Evolutionary conservation across 805 yeast species (phyloP), one percentile per base, ranked within the genome.

Genomic region (Sugiyamaella floridensis): DNA sequence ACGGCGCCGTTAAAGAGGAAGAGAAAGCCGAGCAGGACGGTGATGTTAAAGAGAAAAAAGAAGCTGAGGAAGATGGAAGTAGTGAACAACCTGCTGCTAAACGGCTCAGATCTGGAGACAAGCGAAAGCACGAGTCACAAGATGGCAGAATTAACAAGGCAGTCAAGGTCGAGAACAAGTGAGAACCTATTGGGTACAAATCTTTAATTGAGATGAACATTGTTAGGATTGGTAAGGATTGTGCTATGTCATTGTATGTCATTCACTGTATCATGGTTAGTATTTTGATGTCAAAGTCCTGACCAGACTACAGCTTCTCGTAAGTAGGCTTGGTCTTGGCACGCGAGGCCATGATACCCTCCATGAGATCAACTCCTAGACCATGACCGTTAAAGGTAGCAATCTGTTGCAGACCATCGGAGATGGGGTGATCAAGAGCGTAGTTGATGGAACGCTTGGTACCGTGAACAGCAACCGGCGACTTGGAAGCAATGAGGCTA

Each of bases 381-480:
- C 60, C 71, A 41, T 57, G 59, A 18, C 80, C 69, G 58, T 83
- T 83, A 67, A 72, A 82, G 20, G 68, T 69, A 8, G 85, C 83
- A 18, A 83, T 77, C 50, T 74, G 70, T 29, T 66, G 65, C 60
- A 83, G 70, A 1, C 86, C 85, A 19, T 74, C 73, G 22, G 70
- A 71, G 9, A 71, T 66, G 9, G 67, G 60, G 51, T 67, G 71
- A 52, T 69, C 72, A 2, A 68, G 49, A 19, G 74, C 74, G 48
- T 63, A 67, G 55, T 81, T 80, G 58, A 85, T 60, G 50, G 76
- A 64, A 51, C 70, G 71, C 67, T 85, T 85, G 3, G 86, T 79
- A 11, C 89, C 90, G 55, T 67, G 73, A 40, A 85, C 72, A 16
- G 87, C 86, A 70, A 86, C 82, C 26, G 72, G 76, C 43, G 76